These are phyloP conservation scores for Leccinum fallax DNA, from an alignment of 1,284 basidiomycete genomes.

Conservation along the genomic window DNA sequence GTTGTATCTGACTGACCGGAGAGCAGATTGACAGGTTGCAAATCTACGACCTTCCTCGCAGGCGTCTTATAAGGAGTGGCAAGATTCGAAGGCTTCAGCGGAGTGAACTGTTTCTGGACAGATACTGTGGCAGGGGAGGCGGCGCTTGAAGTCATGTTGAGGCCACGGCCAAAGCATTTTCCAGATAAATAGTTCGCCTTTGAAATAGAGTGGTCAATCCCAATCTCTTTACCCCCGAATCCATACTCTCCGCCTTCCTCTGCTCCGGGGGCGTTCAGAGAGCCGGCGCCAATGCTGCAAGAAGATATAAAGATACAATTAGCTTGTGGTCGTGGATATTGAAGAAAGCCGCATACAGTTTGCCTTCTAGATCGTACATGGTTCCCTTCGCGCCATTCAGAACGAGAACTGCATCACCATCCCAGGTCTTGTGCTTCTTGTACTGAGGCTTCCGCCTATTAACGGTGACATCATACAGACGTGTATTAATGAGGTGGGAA, in stretches of 20 bases:
- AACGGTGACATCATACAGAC: slow-evolving; percentile 8
- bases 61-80: slow-evolving; percentile 34
- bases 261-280: slow-evolving; percentile 39
- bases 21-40: slow-evolving; percentile 47
- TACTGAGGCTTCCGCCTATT: slow-evolving; percentile 74
- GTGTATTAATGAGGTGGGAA: background rate
- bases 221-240: slow-evolving; percentile 70
- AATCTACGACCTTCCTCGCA: slow-evolving; percentile 36
- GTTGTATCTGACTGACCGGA: slow-evolving; percentile 17
- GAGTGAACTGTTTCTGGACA: slow-evolving; percentile 47
- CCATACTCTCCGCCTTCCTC: slow-evolving; percentile 56
- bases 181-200: slow-evolving; percentile 65
- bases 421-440: slow-evolving; percentile 94
- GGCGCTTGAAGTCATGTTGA: slow-evolving; percentile 24
- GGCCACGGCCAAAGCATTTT: slow-evolving; percentile 55
- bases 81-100: slow-evolving; percentile 40
- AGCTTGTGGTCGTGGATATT: slow-evolving; percentile 9
- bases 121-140: slow-evolving; percentile 15
- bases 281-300: slow-evolving; percentile 45
- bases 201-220: slow-evolving; percentile 61
- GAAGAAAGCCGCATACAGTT: slow-evolving; percentile 44
- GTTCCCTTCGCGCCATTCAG: slow-evolving; percentile 50
- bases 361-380: slow-evolving; percentile 64
- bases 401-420: slow-evolving; percentile 75
- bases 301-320: slow-evolving; percentile 2